Base-by-base conservation (phyloP, 2,329 filamentous ascomycete species). In the Aspergillus flavus region DNA sequence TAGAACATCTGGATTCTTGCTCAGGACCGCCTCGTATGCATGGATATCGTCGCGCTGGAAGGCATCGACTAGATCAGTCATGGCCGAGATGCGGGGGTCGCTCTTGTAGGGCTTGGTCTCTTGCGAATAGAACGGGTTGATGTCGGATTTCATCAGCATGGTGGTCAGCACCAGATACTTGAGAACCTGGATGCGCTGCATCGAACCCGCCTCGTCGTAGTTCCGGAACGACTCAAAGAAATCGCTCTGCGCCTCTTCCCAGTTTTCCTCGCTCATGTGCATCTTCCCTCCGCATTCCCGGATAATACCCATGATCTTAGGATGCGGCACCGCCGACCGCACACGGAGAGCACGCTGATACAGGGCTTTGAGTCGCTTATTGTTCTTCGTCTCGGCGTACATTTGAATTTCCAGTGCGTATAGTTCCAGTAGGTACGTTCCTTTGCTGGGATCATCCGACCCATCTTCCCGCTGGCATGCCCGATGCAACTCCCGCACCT, bases 231-330 rank as follows among this genome's bases (percentile, higher is more conserved):
- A 96, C 78, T 99, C 95, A 78, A 97, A 97, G 79, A 99, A 99
- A 82, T 98, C 95, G 71, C 89, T 94, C 80, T 98, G 94, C 1
- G 95, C 95, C 73, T 94, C 92, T 77, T 95, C 93, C 95, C 95
- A 99, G 77, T 98, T 98, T 82, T 98, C 95, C 84, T 99, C 95
- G 78, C 92, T 95, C 95, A 99, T 98, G 82, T 98, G 94, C 95
- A 99, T 99, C 84, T 99, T 99, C 71, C 95, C 95, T 73, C 95
- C 95, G 76, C 95, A 99, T 81, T 99, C 95, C 60, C 94, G 91
- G 75, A 99, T 99, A 77, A 99, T 94, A 58, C 95, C 95, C 93
- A 98, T 97, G 77, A 99, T 97, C 81, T 97, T 96, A 63, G 95
- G 95, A 80, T 99, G 95, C 45, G 95, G 94, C 14, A 99, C 95